phyloP scores from a whole-genome alignment of 2,329 filamentous ascomycete species.

The Talaromyces sp. region DNA sequence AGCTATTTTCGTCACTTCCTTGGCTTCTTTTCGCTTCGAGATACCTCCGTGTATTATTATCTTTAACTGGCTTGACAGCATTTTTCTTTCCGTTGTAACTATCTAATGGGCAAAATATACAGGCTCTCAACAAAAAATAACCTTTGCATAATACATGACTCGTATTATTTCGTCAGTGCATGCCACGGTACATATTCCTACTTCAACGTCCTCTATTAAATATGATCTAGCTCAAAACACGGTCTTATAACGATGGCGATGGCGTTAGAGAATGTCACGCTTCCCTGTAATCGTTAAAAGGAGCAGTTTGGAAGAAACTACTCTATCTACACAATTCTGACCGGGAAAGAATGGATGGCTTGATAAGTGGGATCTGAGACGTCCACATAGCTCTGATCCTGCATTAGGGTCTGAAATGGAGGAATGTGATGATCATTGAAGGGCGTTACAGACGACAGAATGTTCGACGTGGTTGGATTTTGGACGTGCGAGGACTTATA shows the following conservation, averaged over 20 bases:
- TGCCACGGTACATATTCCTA: neutral
- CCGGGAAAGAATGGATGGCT: slow-evolving; percentile 16
- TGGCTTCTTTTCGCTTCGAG: neutral
- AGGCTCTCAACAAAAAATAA: neutral
- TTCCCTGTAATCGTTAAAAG: neutral
- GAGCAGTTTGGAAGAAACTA: too few relatives aligned
- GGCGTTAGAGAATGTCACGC: neutral
- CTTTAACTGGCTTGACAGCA: neutral
- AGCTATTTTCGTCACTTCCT: neutral
- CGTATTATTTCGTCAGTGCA: neutral
- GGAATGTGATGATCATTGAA: slow-evolving; percentile 22
- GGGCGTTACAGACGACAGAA: slow-evolving; percentile 18
- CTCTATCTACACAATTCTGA: slow-evolving; percentile 17
- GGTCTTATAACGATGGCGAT: neutral
- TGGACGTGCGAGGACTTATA: slow-evolving; percentile 5
- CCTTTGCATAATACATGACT: neutral
- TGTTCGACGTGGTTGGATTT: slow-evolving; percentile 21
- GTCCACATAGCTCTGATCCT: slow-evolving; percentile 20
- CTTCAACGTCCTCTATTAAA: neutral
- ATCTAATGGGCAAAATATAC: neutral
- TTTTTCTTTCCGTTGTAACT: neutral
- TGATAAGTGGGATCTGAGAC: slow-evolving; percentile 18
- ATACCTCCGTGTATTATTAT: slow-evolving; percentile 3
- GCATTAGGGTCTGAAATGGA: slow-evolving; percentile 12
- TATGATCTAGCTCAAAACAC: too few relatives aligned